Conservation (phyloP, 2,329 filamentous ascomycete species). For the Xylaria polymorpha region DNA sequence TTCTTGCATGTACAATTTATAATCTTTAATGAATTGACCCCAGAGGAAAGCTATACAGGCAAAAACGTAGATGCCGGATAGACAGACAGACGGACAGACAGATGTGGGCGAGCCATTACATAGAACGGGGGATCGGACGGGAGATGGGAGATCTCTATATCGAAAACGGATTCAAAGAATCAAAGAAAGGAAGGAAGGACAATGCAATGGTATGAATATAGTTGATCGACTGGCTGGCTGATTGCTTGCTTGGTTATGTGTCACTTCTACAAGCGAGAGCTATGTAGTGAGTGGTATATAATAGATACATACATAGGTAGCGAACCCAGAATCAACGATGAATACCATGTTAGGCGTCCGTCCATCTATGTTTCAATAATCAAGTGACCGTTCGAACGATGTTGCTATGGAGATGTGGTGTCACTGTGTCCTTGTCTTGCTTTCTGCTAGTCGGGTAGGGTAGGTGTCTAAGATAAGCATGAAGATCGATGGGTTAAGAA, state of each 20-base stretch:
- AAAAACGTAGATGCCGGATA: conserved; percentile 7
- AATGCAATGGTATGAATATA: neutral
- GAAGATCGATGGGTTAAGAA: neutral
- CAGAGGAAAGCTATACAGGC: neutral
- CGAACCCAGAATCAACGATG: neutral
- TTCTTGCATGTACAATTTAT: conserved; percentile 23
- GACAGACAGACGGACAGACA: conserved; percentile 9
- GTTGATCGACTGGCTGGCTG: neutral
- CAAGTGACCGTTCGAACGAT: neutral
- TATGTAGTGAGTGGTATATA: conserved; percentile 10
- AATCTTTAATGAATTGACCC: conserved; percentile 11
- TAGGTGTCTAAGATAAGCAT: neutral
- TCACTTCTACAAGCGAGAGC: neutral
- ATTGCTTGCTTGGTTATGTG: neutral
- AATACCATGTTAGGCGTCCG: neutral
- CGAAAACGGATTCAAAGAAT: neutral
- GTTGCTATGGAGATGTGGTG: neutral
- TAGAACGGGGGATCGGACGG: neutral
- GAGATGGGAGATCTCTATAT: neutral
- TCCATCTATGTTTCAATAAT: neutral
- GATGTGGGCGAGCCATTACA: neutral
- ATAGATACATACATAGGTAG: neutral
- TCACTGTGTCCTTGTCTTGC: neutral
- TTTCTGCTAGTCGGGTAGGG: neutral
- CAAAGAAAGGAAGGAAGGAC: neutral